Evolutionary conservation across 805 yeast species (phyloP), one percentile per base, ranked within the genome.

Genomic region (Kodamaea hsintzibuensis): DNA sequence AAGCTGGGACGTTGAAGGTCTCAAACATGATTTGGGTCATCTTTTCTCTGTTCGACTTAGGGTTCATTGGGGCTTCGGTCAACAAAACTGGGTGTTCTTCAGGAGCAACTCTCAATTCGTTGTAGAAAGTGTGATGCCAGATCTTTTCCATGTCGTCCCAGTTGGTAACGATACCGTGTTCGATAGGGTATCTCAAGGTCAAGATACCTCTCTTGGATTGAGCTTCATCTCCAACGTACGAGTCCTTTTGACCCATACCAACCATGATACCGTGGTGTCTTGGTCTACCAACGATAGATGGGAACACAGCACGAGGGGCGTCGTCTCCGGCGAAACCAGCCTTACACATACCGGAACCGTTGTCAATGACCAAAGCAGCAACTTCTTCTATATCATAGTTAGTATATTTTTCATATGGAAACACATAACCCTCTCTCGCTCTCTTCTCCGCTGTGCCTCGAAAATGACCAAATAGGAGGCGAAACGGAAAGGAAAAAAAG

Each of bases 311-410:
- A 80, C 98, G 89, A 76, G 99, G 99, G 63, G 98, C 98, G 83
- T 95, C 99, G 76, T 95, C 98, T 84, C 99, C 99, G 86, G 99
- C 98, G 77, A 92, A 95, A 81, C 99, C 99, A 93, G 99, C 99
- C 79, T 95, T 95, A 88, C 99, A 95, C 98, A 95, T 95, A 86
- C 99, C 99, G 74, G 99, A 95, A 83, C 99, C 99, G 82, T 93
- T 93, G 79, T 93, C 99, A 82, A 93, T 93, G 82, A 93, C 98
- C 78, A 83, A 77, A 68, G 78, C 78, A 66, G 78, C 78, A 64
- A 74, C 79, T 75, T 75, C 79, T 74, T 76, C 80, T 69, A 60
- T 52, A 57, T 47, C 50, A 49, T 59, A 52, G 74, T 70, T 71
- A 70, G 74, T 68, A 69, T 43, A 16, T 17, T 13, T 5, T 17